Evolutionary conservation across 805 yeast genomes (phyloP).

Genomic region (Nakazawaea wyomingensis): DNA sequence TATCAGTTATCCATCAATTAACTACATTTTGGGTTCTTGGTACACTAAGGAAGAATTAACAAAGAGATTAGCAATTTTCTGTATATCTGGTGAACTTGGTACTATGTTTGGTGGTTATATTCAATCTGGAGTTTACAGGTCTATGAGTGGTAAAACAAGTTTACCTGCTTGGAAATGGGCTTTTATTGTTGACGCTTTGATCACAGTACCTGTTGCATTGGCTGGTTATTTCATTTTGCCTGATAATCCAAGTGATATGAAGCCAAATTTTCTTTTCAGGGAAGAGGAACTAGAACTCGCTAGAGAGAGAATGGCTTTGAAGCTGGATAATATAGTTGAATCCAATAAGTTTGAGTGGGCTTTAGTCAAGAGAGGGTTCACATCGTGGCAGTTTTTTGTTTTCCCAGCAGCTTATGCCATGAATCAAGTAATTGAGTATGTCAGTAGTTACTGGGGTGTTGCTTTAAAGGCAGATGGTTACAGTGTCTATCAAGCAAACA

Average conservation of each 20-base stretch:
- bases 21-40: constrained; percentile 54
- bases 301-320: constrained; percentile 34
- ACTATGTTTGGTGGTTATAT: constrained; percentile 57
- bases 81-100: constrained; percentile 59
- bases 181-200: constrained; percentile 56
- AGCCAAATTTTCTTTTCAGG: constrained; percentile 32
- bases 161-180: constrained; percentile 64
- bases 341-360: constrained; percentile 19
- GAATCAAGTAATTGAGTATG: constrained; percentile 33
- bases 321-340: constrained; percentile 17
- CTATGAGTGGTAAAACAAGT: constrained; percentile 39
- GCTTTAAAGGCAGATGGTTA: constrained; percentile 39
- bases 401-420: constrained; percentile 27
- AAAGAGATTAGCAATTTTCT: constrained; percentile 55
- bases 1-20: constrained; percentile 56
- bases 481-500: constrained; percentile 39
- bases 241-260: constrained; percentile 29
- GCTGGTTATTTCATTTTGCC: constrained; percentile 58
- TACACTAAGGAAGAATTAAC: constrained; percentile 50
- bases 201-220: constrained; percentile 52
- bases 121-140: constrained; percentile 47
- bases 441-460: constrained; percentile 41
- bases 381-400: constrained; percentile 53
- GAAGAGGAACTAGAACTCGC: constrained; percentile 38
- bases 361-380: constrained; percentile 39